Conservation (phyloP, 768 basidiomycete species). For the Boletus sp. region DNA sequence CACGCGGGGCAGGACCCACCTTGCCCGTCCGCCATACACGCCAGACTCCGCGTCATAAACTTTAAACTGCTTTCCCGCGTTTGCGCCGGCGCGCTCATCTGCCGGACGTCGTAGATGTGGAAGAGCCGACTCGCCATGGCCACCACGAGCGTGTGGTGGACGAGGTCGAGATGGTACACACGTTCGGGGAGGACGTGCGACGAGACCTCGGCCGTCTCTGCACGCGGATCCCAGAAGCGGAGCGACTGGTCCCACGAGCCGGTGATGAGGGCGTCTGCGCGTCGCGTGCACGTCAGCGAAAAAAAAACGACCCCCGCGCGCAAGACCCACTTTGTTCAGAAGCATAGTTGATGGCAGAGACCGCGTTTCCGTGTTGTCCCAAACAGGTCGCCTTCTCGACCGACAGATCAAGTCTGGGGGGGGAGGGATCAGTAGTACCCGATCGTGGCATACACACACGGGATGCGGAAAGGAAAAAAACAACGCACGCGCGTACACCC, state of each 20-base stretch:
- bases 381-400: slow-evolving; percentile 69
- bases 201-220: slow-evolving; percentile 51
- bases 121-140: slow-evolving; percentile 91
- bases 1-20: too few species aligned
- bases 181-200: slow-evolving; percentile 73
- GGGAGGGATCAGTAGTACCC: too few species aligned
- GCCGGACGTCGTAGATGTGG: slow-evolving; percentile 83
- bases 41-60: slow-evolving; percentile 89
- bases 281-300: too few species aligned
- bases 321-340: slow-evolving; percentile 62
- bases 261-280: slow-evolving; percentile 67
- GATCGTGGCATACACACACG: too few species aligned
- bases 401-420: slow-evolving; percentile 75
- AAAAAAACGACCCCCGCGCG: too few species aligned
- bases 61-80: slow-evolving; percentile 90
- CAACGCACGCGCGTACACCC: slow-evolving; percentile 66
- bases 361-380: slow-evolving; percentile 76
- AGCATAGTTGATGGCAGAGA: slow-evolving; percentile 74
- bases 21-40: slow-evolving; percentile 90
- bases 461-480: too few species aligned
- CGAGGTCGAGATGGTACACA: slow-evolving; percentile 79
- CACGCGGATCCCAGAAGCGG: slow-evolving; percentile 82
- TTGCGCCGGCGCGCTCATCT: slow-evolving; percentile 71
- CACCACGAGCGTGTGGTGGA: slow-evolving; percentile 78
- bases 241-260: slow-evolving; percentile 92